These are phyloP conservation scores for Suhomyces tanzawaensis DNA, from an alignment of 805 yeast species.

Conservation along the genomic window DNA sequence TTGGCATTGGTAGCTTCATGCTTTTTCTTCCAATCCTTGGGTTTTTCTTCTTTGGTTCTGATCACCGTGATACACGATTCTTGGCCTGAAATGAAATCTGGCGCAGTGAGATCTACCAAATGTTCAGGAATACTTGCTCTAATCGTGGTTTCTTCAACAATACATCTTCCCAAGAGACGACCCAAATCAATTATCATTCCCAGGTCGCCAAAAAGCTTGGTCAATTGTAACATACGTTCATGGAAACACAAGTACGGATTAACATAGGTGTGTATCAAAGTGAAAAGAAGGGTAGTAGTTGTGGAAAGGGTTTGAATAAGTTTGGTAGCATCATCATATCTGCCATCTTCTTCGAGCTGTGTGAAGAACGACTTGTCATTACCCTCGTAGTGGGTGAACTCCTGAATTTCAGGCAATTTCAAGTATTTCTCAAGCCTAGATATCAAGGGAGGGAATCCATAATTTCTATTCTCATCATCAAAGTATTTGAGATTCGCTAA, in stretches of 20 bases:
- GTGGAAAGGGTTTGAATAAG: constrained; percentile 35
- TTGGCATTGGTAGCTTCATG: constrained; percentile 53
- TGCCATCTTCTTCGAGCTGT: not conserved
- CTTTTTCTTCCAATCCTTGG: constrained; percentile 30
- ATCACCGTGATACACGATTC: constrained; percentile 43
- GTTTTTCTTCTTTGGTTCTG: constrained; percentile 37
- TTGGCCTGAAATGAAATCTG: constrained; percentile 27
- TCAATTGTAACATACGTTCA: constrained; percentile 41
- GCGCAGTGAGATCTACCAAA: constrained; percentile 45
- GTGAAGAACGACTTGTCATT: constrained; percentile 35
- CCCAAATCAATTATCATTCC: constrained; percentile 39
- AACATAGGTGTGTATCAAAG: constrained; percentile 55
- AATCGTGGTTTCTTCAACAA: constrained; percentile 56
- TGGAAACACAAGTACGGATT: constrained; percentile 51
- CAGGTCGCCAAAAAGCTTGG: constrained; percentile 45
- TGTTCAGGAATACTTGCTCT: constrained; percentile 47
- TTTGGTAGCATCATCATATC: constrained; percentile 18
- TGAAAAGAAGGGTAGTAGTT: constrained; percentile 46
- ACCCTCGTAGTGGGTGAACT: constrained; percentile 26
- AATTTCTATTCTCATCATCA: constrained; percentile 53
- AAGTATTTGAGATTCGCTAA: constrained; percentile 54
- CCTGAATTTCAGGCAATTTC: constrained; percentile 23
- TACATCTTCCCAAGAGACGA: constrained; percentile 46
- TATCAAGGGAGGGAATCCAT: constrained; percentile 41
- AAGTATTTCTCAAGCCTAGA: constrained; percentile 31